These are phyloP conservation scores for Brettanomyces bruxellensis DNA, from an alignment of 805 yeast genomes.

Conservation along the genomic window DNA sequence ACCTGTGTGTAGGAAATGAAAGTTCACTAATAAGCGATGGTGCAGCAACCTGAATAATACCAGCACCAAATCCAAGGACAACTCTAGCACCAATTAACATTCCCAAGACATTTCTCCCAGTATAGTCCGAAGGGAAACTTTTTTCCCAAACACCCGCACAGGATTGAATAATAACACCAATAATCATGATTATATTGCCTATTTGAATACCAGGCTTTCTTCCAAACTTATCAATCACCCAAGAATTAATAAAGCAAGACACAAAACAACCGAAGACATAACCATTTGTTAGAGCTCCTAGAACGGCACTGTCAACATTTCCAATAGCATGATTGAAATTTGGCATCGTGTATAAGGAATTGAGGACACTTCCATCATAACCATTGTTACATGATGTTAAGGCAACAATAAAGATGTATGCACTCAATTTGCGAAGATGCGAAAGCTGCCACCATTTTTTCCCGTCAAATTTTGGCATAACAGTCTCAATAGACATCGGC, in stretches of 20 bases:
- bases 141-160: conserved; percentile 33
- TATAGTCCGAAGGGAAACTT: neutral
- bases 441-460: conserved; percentile 2
- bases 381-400: conserved; percentile 18
- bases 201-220: conserved; percentile 13
- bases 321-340: conserved; percentile 33
- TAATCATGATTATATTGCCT: conserved; percentile 11
- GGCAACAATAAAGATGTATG: conserved; percentile 2
- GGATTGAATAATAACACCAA: conserved; percentile 25
- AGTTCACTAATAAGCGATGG: conserved; percentile 24
- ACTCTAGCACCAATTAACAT: conserved; percentile 26
- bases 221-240: conserved; percentile 11
- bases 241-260: neutral
- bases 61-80: conserved; percentile 23
- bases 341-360: conserved; percentile 38
- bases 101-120: conserved; percentile 12
- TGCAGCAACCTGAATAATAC: conserved; percentile 17
- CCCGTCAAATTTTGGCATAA: conserved; percentile 1
- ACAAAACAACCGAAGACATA: conserved; percentile 28
- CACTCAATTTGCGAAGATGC: neutral
- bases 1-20: conserved; percentile 19
- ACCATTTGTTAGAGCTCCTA: conserved; percentile 36
- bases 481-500: neutral
- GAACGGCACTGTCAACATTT: conserved; percentile 28
- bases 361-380: conserved; percentile 40